phyloP scores from a whole-genome alignment of 1,139 yeast genomes.

The Scheffersomyces quercinus region DNA sequence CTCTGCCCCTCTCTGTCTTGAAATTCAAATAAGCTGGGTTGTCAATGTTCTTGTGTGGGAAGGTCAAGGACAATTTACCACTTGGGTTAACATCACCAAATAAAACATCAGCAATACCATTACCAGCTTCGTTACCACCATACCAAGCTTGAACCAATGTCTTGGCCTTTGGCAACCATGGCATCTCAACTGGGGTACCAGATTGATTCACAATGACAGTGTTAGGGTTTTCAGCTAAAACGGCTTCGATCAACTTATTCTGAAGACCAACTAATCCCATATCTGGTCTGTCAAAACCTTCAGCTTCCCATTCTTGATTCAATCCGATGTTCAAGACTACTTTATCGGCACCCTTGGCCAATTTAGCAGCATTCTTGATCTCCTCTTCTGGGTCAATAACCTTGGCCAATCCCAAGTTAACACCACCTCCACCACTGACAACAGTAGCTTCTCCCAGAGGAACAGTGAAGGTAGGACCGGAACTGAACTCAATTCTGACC shows the following conservation, averaged over 20 bases:
- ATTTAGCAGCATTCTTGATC: conserved; percentile 37
- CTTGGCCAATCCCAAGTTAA: conserved; percentile 48
- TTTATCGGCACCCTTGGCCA: conserved; percentile 49
- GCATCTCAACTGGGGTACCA: conserved; percentile 20
- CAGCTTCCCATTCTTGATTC: conserved; percentile 48
- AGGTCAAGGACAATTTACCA: conserved; percentile 36
- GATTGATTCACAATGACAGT: conserved; percentile 19
- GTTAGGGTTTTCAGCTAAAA: conserved; percentile 15
- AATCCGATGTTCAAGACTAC: conserved; percentile 46
- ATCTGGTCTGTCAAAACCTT: conserved; percentile 48
- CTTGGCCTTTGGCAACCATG: conserved; percentile 16
- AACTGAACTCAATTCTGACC: conserved; percentile 14
- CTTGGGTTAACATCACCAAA: conserved; percentile 29
- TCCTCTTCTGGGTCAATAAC: conserved; percentile 20
- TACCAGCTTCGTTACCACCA: conserved; percentile 26
- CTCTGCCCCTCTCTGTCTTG: conserved; percentile 22
- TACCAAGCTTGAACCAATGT: conserved; percentile 22
- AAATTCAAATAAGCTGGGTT: conserved; percentile 47
- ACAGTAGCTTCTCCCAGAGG: conserved; percentile 8
- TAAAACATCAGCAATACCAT: conserved; percentile 27
- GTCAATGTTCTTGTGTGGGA: conserved; percentile 45
- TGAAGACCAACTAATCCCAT: conserved; percentile 28
- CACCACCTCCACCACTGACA: conserved; percentile 29
- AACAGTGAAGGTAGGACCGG: conserved; percentile 9
- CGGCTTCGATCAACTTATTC: conserved; percentile 14